Base-by-base conservation (phyloP, 2,329 filamentous ascomycete genomes). In the Neonectria hederae region DNA sequence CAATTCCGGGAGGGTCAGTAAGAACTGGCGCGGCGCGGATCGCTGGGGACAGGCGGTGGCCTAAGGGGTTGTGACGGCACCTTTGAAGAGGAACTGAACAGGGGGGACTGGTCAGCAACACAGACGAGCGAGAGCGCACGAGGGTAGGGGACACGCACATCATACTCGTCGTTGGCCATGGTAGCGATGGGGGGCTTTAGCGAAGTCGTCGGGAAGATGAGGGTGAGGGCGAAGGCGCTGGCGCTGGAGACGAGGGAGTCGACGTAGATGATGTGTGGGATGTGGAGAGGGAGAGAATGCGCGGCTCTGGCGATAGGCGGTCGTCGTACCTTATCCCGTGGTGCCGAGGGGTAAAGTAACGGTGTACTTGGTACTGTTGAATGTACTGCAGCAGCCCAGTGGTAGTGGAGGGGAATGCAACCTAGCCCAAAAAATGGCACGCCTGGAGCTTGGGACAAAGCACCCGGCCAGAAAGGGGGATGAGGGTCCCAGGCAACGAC, bases 101-200 rank as follows among this genome's bases (percentile, higher is more conserved):
- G 67, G 68, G 72, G 70, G 69, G 68, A 56, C 65, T 60, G 68
- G 72, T 78, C 74, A 76, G 76, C 73, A 75, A 67, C 70, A 69
- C 58, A 67, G 63, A 68, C 59, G 60, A 51, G 24, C n/a, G 45
- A 55, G 68, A 57, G 66, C 53, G 66, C 61, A 63, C 43, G 60
- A 62, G 65, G 59, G 57, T 61, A 67, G 65, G 49, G 46, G 52
- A 54, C 59, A 80, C 94, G 87, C 86, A 98, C 95, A 91, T 99
- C 96, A 86, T 99, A 99, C 87, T 99, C 96, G 89, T 99, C 96
- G 90, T 98, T 99, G 79, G 95, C 96, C 96, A 98, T 99, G 83
- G 76, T 86, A 84, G 81, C 77, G 77, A 73, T 72, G 62, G 46
- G 60, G 58, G 62, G 49, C 59, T 70, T 65, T 46, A 60, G 69